Evolutionary conservation across 2,329 filamentous ascomycete species (phyloP).

Genomic region (Botrytis fragariae): DNA sequence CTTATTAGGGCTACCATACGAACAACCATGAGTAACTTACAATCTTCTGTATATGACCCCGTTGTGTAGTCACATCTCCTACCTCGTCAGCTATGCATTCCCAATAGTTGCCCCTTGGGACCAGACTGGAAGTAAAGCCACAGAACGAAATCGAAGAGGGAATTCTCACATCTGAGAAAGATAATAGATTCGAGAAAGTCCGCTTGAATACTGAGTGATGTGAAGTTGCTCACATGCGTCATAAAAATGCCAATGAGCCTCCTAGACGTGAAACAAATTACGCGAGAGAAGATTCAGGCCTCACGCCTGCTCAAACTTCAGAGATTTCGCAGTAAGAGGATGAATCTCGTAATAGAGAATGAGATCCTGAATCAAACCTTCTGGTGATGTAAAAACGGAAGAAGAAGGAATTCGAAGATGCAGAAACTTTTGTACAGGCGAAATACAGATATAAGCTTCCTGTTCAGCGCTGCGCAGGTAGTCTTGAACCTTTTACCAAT

Average conservation of each 20-base stretch:
- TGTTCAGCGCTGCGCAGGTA: too few relatives aligned
- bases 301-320: background rate
- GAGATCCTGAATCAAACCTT: background rate
- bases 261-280: background rate
- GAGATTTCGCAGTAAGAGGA: background rate
- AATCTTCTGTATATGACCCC: background rate
- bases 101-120: rapidly evolving
- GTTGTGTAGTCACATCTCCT: background rate
- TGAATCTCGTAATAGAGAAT: rapidly evolving
- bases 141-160: background rate
- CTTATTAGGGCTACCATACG: rapidly evolving
- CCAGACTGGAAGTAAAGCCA: background rate
- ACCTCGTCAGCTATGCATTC: background rate
- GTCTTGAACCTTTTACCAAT: too few relatives aligned
- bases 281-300: background rate
- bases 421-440: too few relatives aligned
- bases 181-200: background rate
- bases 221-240: background rate
- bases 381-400: background rate
- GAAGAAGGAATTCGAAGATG: too few relatives aligned
- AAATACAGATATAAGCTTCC: background rate
- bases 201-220: background rate
- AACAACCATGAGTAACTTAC: background rate
- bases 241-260: background rate
- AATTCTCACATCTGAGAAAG: background rate